Percentiles rank a stretch among this genome's conserved stretches.
Evolutionary conservation across 495 filamentous ascomycete genomes (phyloP).

Genomic region (Penicillium antarcticum): DNA sequence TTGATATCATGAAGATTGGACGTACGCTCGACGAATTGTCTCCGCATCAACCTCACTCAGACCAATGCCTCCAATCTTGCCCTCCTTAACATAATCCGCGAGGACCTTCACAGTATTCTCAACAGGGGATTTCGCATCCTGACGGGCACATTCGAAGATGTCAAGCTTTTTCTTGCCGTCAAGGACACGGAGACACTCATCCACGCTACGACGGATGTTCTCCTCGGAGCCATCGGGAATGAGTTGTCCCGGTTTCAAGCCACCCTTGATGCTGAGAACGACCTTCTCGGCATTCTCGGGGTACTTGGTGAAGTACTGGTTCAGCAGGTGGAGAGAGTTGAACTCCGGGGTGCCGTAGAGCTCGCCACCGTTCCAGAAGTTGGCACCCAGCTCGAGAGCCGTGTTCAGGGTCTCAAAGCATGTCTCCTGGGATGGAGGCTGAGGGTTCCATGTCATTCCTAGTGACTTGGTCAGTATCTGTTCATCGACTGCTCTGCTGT

Average conservation of each 20-base stretch:
- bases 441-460: constrained; percentile 74
- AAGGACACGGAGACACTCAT: constrained; percentile 54
- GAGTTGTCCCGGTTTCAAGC: constrained; percentile 29
- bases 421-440: constrained; percentile 55
- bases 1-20: background rate
- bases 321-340: constrained; percentile 60
- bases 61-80: constrained; percentile 75
- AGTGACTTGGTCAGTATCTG: background rate
- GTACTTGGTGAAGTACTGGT: constrained; percentile 57
- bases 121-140: constrained; percentile 61
- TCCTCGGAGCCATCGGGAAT: constrained; percentile 57
- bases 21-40: constrained; percentile 68
- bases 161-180: constrained; percentile 77
- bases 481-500: background rate
- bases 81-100: constrained; percentile 65
- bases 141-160: constrained; percentile 73
- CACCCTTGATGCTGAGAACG: constrained; percentile 60
- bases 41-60: constrained; percentile 70
- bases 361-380: constrained; percentile 80
- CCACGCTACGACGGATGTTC: constrained; percentile 62
- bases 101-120: constrained; percentile 56
- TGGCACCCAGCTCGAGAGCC: constrained; percentile 61
- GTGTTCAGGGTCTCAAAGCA: constrained; percentile 67
- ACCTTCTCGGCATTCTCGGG: constrained; percentile 60
- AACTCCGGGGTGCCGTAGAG: constrained; percentile 70